phyloP scores from a whole-genome alignment of 805 yeast genomes.

The Starmerella asiatica region DNA sequence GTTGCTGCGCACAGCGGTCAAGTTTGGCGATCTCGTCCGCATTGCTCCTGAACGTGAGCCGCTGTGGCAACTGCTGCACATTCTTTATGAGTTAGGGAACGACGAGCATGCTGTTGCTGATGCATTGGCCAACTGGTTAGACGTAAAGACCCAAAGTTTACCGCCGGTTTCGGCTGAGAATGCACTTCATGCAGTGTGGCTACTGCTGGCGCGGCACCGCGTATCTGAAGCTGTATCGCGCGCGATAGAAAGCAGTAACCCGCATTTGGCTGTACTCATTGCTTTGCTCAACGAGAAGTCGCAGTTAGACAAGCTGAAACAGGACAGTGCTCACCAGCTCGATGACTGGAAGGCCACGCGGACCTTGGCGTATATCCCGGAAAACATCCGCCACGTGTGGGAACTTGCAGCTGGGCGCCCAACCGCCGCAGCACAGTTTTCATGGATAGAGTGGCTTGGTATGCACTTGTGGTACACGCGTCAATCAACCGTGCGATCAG shows the following conservation, averaged over 20 bases:
- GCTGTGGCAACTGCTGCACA: conserved; percentile 10
- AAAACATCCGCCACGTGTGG: conserved; percentile 43
- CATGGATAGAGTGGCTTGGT: conserved; percentile 55
- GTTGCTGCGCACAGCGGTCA: conserved; percentile 5
- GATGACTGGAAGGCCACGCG: conserved; percentile 46
- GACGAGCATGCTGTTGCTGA: conserved; percentile 7
- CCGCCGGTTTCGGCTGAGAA: conserved; percentile 32
- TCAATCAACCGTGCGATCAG: conserved; percentile 27
- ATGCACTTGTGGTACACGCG: conserved; percentile 41
- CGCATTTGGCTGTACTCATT: conserved; percentile 57
- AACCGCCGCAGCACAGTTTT: conserved; percentile 28
- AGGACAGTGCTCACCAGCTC: conserved; percentile 49
- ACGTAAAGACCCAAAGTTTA: conserved; percentile 47
- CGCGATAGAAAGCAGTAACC: conserved; percentile 49
- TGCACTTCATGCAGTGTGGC: conserved; percentile 38
- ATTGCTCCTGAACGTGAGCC: background rate
- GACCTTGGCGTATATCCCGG: conserved; percentile 37
- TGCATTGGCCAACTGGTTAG: conserved; percentile 14
- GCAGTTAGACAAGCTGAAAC: conserved; percentile 32
- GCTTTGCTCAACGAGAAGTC: conserved; percentile 48
- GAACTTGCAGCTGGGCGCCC: conserved; percentile 39
- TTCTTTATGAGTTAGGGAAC: conserved; percentile 1
- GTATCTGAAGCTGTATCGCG: conserved; percentile 45
- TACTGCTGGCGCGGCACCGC: conserved; percentile 36
- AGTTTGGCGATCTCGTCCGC: conserved; percentile 4